phyloP scores from a whole-genome alignment of 1,284 basidiomycete species.

The Microbotryomycetes sp. region DNA sequence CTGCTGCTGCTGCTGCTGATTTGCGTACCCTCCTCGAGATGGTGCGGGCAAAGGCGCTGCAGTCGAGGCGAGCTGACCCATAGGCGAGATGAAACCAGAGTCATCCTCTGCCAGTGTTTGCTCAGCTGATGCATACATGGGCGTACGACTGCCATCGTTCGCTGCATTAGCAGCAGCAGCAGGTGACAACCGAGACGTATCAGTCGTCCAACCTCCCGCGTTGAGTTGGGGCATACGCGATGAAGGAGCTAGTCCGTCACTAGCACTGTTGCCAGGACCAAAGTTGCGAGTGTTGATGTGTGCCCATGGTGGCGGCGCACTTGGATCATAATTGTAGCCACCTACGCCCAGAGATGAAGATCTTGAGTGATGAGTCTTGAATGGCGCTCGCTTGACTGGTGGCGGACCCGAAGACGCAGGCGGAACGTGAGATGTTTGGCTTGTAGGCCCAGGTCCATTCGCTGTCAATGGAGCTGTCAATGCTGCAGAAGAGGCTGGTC shows the following conservation, averaged over 20 bases:
- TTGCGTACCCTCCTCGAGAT: not conserved
- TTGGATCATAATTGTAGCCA: conserved; percentile 33
- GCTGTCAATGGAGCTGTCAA: conserved; percentile 6
- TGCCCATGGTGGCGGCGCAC: conserved; percentile 28
- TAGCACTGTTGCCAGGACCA: not conserved
- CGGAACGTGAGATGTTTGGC: conserved; percentile 8
- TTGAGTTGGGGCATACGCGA: not conserved
- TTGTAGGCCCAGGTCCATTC: conserved; percentile 3
- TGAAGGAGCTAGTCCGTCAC: not conserved
- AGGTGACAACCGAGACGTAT: not conserved
- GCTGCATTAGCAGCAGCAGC: not conserved
- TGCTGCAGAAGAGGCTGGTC: conserved; percentile 11
- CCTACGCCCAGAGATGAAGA: conserved; percentile 33
- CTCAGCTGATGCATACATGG: conserved; percentile 20
- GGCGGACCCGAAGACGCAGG: conserved; percentile 22
- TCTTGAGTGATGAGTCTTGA: conserved; percentile 33
- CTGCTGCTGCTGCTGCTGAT: not conserved
- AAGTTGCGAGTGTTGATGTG: conserved; percentile 1
- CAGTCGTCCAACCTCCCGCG: not conserved
- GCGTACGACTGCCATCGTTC: not conserved
- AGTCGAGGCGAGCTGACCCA: conserved; percentile 29
- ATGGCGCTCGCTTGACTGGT: conserved; percentile 31
- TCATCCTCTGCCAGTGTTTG: conserved; percentile 31
- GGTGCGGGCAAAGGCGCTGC: conserved; percentile 23
- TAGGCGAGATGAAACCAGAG: conserved; percentile 37